A percentile compares a stretch with the other conserved stretches of the same genome.
Conservation (phyloP, 768 basidiomycete species). For the Suillus subalutaceus region DNA sequence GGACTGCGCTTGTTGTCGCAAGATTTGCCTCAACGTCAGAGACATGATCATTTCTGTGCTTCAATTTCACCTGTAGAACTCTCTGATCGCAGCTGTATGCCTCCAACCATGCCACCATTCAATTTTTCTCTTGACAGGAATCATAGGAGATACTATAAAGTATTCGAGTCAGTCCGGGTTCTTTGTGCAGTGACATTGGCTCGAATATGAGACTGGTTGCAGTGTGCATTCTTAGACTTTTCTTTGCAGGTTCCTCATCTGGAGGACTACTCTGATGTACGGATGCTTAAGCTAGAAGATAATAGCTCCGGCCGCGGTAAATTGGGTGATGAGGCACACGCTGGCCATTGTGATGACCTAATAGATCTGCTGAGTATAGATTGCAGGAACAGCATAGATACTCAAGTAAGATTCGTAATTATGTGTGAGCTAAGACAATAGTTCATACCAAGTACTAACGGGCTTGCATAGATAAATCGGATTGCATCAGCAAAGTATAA, state of each 20-base stretch:
- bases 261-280: background rate
- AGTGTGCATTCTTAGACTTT: background rate
- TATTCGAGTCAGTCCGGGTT: background rate
- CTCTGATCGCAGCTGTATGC: background rate
- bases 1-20: slow-evolving; percentile 40
- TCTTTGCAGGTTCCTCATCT: background rate
- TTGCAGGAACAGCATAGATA: background rate
- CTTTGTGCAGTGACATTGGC: background rate
- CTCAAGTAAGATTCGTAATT: background rate
- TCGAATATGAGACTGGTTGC: background rate
- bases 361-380: background rate
- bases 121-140: background rate
- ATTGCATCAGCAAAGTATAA: background rate
- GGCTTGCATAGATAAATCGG: background rate
- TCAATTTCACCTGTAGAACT: background rate
- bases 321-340: background rate
- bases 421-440: background rate
- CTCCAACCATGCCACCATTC: background rate
- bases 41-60: background rate
- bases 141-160: background rate
- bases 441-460: background rate
- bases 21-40: slow-evolving; percentile 29
- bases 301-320: background rate
- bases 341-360: background rate
- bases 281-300: background rate